Base-by-base conservation (phyloP, 1,284 basidiomycete species). In the Omphalotus olearius region DNA sequence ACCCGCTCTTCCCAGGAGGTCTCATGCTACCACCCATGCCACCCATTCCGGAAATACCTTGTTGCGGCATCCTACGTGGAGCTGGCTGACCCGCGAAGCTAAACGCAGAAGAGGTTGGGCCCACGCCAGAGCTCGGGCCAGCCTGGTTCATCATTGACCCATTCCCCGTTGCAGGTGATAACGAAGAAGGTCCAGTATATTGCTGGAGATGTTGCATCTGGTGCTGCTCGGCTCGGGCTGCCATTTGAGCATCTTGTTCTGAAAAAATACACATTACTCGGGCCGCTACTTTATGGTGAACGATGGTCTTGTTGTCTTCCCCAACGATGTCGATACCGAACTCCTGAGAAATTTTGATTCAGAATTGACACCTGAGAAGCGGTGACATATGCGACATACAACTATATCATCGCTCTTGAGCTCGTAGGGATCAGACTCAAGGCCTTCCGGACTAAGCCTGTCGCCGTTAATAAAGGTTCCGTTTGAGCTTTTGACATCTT, bases 261-360 rank as follows among this genome's bases (percentile, higher is more conserved):
- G 78, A 84, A 62, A 96, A 85, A 7, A 97, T 85, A 59, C 95
- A 91, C 54, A 93, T 83, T 30, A 94, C 93, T 40, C 92, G 91
- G 11, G 94, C 93, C 9, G 96, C 92, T 37, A 99, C 97, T 68
- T 98, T 98, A 75, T 98, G 95, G 69, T 99, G 96, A 45, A 99
- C 88, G 57, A 98, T 94, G 0, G 93, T 94, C 71, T 94, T 93
- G 78, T 97, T 98, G 74, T 99, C 97, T 65, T 99, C 96, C 56
- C 93, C 93, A 52, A 98, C 91, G 57, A 99, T 99, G 72, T 99
- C 97, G 66, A 99, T 99, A 55, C 96, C 95, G 65, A 98, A 98
- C 82, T 98, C 95, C 91, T 93, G 62, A 18, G 51, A 17, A 33
- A 41, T 51, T n/a, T 20, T n/a, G 57, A 36, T 46, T 33, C 35